Conservation (phyloP, 2,329 filamentous ascomycete genomes). For the Thielaviopsis punctulata region DNA sequence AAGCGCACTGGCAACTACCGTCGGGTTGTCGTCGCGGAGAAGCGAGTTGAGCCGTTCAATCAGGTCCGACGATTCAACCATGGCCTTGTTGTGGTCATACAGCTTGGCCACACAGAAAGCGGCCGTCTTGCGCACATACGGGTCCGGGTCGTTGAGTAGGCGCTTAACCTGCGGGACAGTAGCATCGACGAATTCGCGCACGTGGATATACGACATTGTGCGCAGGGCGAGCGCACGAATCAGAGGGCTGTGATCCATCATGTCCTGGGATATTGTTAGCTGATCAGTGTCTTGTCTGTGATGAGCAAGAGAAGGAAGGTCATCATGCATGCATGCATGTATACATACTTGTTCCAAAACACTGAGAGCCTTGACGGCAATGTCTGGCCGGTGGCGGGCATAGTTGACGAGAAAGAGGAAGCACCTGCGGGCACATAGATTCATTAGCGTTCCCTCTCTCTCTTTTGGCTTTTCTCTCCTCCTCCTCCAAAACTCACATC, state of each 20-base stretch:
- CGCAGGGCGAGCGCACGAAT: conserved; percentile 82
- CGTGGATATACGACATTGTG: conserved; percentile 95
- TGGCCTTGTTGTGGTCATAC: conserved; percentile 83
- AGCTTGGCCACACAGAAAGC: conserved; percentile 94
- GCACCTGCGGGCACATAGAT: conserved; percentile 44
- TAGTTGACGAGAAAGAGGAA: conserved; percentile 97
- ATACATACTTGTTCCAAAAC: conserved; percentile 46
- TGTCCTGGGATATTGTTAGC: conserved; percentile 45
- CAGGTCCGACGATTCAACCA: conserved; percentile 80
- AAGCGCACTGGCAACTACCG: conserved; percentile 85
- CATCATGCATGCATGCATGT: background rate
- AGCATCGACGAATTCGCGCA: conserved; percentile 85
- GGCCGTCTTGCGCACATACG: conserved; percentile 94
- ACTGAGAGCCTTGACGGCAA: conserved; percentile 82
- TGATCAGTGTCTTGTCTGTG: background rate
- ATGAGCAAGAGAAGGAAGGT: background rate
- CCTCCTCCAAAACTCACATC: conserved; percentile 66
- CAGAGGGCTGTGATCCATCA: conserved; percentile 82
- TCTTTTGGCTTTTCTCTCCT: no score
- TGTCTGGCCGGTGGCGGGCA: conserved; percentile 80
- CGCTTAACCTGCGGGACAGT: conserved; percentile 71
- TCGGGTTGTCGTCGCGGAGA: conserved; percentile 89
- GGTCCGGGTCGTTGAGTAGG: conserved; percentile 70
- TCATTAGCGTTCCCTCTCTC: background rate
- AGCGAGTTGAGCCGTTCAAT: conserved; percentile 84